phyloP scores from a whole-genome alignment of 805 yeast species.

The Kazachstania taianensis region DNA sequence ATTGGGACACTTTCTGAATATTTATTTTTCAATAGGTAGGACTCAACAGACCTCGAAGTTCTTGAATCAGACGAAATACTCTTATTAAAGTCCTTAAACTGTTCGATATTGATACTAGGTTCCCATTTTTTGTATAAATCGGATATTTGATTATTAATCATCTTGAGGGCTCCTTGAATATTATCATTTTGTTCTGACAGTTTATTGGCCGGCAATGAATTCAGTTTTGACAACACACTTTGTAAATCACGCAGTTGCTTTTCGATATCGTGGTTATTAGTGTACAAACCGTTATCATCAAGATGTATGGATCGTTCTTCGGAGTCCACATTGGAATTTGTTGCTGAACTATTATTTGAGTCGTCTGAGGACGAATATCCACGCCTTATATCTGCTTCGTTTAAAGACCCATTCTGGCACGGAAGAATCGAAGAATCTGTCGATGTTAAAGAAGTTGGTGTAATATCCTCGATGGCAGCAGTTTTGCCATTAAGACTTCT shows the following conservation, averaged over 20 bases:
- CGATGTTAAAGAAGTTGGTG: not conserved
- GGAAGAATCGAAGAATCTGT: not conserved
- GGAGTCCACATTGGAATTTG: not conserved
- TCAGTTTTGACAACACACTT: not conserved
- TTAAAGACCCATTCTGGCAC: no score
- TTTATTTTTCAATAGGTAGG: constrained; percentile 22
- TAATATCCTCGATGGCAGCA: not conserved
- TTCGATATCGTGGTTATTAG: not conserved
- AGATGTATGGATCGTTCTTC: no score
- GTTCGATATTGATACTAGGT: constrained; percentile 13
- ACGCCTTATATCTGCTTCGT: no score
- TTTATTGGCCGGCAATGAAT: not conserved
- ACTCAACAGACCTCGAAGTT: constrained; percentile 19
- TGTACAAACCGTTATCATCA: constrained; percentile 2
- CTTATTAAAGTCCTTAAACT: constrained; percentile 2
- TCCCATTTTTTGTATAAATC: constrained; percentile 12
- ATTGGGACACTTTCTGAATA: constrained; percentile 17
- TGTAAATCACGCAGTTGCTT: constrained; percentile 1
- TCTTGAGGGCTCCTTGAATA: constrained; percentile 11
- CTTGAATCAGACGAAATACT: not conserved
- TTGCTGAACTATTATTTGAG: not conserved
- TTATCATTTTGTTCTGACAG: no score
- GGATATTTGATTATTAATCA: constrained; percentile 12
- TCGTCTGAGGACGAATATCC: no score
- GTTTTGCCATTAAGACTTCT: no score